Evolutionary conservation across 768 basidiomycete genomes (phyloP).

Genomic region (Kwoniella botswanensis): DNA sequence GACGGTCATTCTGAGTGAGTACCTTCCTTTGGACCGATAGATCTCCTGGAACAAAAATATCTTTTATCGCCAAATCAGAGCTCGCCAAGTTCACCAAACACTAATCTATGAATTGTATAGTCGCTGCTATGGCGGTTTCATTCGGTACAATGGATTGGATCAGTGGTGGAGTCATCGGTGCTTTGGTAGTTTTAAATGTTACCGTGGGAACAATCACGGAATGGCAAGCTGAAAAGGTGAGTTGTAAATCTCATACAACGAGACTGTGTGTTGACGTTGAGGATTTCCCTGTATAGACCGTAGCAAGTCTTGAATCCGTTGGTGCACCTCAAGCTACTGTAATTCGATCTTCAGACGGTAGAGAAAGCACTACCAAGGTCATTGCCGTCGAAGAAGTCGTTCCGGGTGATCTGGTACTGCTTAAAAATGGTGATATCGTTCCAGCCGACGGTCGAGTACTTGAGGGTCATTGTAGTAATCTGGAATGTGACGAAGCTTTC

Average conservation of each 20-base stretch:
- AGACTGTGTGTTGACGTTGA: too few species aligned
- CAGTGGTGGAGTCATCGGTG: conserved; percentile 62
- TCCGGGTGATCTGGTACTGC: conserved; percentile 61
- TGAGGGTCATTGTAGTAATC: conserved; percentile 59
- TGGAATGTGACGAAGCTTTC: conserved; percentile 64
- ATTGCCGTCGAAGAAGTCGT: conserved; percentile 56
- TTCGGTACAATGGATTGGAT: conserved; percentile 67
- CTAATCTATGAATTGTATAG: conserved; percentile 13
- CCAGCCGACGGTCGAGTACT: conserved; percentile 62
- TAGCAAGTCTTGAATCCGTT: conserved; percentile 59
- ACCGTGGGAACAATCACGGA: conserved; percentile 56
- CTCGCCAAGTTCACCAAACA: neutral
- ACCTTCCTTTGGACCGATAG: neutral
- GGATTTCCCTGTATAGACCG: conserved; percentile 41
- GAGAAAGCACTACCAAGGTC: conserved; percentile 27
- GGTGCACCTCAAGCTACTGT: conserved; percentile 59
- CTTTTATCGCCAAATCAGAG: neutral
- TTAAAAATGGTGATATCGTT: conserved; percentile 60
- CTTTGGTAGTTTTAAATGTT: conserved; percentile 57
- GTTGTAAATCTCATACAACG: neutral
- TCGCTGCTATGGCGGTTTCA: conserved; percentile 62
- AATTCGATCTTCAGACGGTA: conserved; percentile 41
- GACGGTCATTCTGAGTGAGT: conserved; percentile 46
- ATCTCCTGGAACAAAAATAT: too few species aligned
- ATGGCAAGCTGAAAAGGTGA: conserved; percentile 58